Evolutionary conservation across 192 early-diverging fungal genomes (phyloP), one percentile per base, ranked within the genome.

Genomic region (Backusella luteola): DNA sequence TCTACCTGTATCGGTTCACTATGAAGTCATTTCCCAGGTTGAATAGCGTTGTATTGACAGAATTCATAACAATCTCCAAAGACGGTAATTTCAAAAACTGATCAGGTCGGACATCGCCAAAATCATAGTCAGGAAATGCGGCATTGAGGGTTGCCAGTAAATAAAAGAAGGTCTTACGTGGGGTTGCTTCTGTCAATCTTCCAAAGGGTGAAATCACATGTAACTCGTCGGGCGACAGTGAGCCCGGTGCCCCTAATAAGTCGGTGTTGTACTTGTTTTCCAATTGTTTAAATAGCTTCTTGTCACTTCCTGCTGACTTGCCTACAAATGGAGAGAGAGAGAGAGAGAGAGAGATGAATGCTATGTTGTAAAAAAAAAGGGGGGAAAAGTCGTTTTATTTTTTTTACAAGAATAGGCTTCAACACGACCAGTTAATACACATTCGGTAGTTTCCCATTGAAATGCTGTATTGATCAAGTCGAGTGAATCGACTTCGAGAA

Each of bases 121-220:
- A 99, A 80, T 98, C 98, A 79, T 98, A 96, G 81, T 99, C 97
- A 26, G 98, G 97, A 75, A 94, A 99, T 6, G 94, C 94, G 3
- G 96, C 93, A 81, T 99, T 99, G 35, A 99, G 85, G 1, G 98
- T 99, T 15, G 94, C 94, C 19, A 99, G 90, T 34, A 99, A 87
- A 77, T 97, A 97, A 80, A 98, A 98, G 41, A 98, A 86, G 5
- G 94, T 96, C 84, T 93, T 93, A 32, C 96, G 87, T 34, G 94
- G 93, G 1, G 95, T 90, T 1, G 92, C 77, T 78, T 96, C 87
- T 34, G 91, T 89, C 73, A 99, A 83, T 15, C 95, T 92, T n/a
- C 96, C 96, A 87, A 94, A 95, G 63, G 95, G 95, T 34, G 93
- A 94, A 38, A 91, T 85, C 41, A 88, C 87, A 6, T 89, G 91